Conservation (phyloP, 2,329 filamentous ascomycete species). For the Bipolaris victoriae region DNA sequence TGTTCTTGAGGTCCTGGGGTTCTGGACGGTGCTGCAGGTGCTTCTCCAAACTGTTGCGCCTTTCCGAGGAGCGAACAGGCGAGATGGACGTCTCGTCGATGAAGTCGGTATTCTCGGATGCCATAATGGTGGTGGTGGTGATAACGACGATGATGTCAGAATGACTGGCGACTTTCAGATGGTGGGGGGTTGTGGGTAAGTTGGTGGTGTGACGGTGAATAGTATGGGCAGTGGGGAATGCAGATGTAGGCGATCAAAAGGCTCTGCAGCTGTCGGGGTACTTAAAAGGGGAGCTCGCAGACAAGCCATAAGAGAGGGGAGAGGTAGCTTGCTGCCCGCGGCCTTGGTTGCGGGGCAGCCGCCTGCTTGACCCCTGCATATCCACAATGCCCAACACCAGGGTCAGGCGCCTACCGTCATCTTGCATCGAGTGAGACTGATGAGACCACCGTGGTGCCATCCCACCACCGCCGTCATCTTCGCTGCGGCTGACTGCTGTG, state of each 20-base stretch:
- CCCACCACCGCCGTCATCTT: not conserved
- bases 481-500: not conserved
- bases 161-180: constrained; percentile 15
- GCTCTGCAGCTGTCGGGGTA: constrained; percentile 9
- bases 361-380: constrained; percentile 28
- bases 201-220: constrained; percentile 1
- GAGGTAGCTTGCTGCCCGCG: constrained; percentile 18
- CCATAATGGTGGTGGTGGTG: constrained; percentile 25
- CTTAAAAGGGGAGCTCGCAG: constrained; percentile 18
- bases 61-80: constrained; percentile 60
- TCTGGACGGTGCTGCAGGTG: constrained; percentile 58
- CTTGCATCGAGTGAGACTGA: constrained; percentile 28
- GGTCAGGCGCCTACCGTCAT: constrained; percentile 24
- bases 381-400: constrained; percentile 15
- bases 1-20: constrained; percentile 68
- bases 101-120: constrained; percentile 30
- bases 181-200: not conserved
- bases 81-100: constrained; percentile 52
- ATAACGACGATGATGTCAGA: constrained; percentile 6
- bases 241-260: constrained; percentile 6
- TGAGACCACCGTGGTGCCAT: constrained; percentile 20
- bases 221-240: not conserved
- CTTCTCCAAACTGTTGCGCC: constrained; percentile 62
- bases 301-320: constrained; percentile 14
- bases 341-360: constrained; percentile 32